Percentiles rank a stretch among this genome's conserved stretches.
These are phyloP conservation scores for Penicillium sp. DNA, from an alignment of 2,329 filamentous ascomycete species.

Conservation along the genomic window DNA sequence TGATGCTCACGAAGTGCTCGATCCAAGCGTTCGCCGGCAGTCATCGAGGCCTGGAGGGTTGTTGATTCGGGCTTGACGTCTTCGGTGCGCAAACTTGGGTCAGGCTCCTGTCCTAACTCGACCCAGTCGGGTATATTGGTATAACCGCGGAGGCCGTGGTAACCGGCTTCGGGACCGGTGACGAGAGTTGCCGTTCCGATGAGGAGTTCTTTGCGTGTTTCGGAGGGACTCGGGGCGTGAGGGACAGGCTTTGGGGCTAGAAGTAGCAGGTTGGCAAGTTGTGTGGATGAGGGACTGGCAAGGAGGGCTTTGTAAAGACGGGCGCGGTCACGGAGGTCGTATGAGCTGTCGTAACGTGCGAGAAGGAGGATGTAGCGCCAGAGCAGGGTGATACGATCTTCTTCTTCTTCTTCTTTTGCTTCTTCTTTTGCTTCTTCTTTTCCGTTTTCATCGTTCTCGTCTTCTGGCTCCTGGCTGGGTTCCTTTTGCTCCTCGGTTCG, in stretches of 20 bases:
- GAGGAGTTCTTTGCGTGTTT: conserved; percentile 71
- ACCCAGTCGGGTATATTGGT: conserved; percentile 83
- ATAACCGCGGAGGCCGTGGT: conserved; percentile 76
- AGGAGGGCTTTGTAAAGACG: conserved; percentile 85
- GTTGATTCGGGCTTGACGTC: conserved; percentile 40
- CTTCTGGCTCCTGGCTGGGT: conserved; percentile 26
- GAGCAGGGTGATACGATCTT: conserved; percentile 69
- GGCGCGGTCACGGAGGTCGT: conserved; percentile 87
- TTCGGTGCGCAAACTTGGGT: conserved; percentile 67
- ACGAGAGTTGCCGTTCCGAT: conserved; percentile 85
- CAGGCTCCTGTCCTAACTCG: conserved; percentile 72
- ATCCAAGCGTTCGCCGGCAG: conserved; percentile 46
- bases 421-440: conserved; percentile 26
- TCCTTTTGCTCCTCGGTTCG: conserved; percentile 26
- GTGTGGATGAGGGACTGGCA: conserved; percentile 67
- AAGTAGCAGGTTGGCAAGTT: conserved; percentile 85
- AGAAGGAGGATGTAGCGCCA: conserved; percentile 85
- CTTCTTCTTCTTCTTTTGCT: conserved; percentile 19
- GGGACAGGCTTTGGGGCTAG: conserved; percentile 93
- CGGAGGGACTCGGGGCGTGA: conserved; percentile 83
- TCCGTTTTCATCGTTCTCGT: conserved; percentile 29
- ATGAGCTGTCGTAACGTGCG: conserved; percentile 89
- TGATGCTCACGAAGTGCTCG: conserved; percentile 45
- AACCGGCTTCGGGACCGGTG: conserved; percentile 70
- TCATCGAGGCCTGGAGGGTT: conserved; percentile 30